Conservation (phyloP, 2,329 filamentous ascomycete species). For the Fusarium austroafricanum region DNA sequence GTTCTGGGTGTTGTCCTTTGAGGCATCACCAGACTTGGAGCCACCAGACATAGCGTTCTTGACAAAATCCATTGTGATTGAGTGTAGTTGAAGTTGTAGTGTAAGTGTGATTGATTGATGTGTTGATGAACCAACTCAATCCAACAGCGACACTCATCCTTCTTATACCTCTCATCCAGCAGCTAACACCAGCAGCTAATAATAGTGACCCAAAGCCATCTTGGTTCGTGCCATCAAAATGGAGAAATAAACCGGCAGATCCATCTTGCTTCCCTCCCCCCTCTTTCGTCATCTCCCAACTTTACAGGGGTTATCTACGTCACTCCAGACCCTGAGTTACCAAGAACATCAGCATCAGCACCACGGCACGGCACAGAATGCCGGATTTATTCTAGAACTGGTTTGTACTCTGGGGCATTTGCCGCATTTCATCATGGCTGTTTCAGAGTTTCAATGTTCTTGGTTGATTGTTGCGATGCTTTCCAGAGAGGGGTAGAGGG, state of each 20-base stretch:
- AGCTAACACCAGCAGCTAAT: conserved; percentile 24
- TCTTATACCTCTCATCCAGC: conserved; percentile 27
- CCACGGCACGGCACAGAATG: neutral
- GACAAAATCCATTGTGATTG: conserved; percentile 54
- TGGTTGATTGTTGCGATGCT: conserved; percentile 5
- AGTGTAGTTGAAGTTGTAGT: neutral
- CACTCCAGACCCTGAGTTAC: conserved; percentile 39
- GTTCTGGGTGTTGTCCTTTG: conserved; percentile 15
- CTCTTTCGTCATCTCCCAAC: conserved; percentile 33
- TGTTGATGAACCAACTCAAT: neutral
- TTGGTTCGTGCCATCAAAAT: conserved; percentile 6
- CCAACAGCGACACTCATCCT: conserved; percentile 5
- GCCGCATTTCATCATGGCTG: conserved; percentile 22
- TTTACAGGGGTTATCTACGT: conserved; percentile 39
- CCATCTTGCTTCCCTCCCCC: conserved; percentile 20
- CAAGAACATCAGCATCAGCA: neutral
- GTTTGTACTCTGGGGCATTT: neutral
- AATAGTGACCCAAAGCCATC: conserved; percentile 9
- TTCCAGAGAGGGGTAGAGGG: neutral
- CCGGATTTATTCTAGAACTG: neutral
- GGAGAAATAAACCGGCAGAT: conserved; percentile 35
- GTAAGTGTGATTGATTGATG: neutral
- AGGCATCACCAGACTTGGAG: conserved; percentile 33
- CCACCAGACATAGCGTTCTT: conserved; percentile 29
- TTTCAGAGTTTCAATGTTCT: conserved; percentile 6